Conservation (phyloP, 1,284 basidiomycete genomes). For the Trichosporon asahii region DNA sequence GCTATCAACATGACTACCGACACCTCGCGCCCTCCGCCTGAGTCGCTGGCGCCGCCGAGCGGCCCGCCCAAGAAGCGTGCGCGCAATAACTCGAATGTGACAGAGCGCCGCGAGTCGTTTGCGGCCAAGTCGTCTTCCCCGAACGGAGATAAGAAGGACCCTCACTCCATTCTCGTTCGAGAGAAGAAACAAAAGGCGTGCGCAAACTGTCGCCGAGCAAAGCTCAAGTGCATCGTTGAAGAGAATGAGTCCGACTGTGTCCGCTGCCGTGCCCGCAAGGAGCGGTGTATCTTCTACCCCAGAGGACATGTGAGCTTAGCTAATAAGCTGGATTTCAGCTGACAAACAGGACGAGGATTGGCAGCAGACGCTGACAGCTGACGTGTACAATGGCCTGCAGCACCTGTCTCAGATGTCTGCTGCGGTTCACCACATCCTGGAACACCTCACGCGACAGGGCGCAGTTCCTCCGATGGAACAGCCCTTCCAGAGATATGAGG, state of each 20-base stretch:
- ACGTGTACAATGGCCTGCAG: constrained; percentile 33
- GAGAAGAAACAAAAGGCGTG: constrained; percentile 41
- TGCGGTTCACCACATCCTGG: constrained; percentile 39
- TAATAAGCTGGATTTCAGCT: background rate
- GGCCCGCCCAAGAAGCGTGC: background rate
- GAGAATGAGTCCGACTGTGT: constrained; percentile 39
- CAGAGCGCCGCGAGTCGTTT: constrained; percentile 1
- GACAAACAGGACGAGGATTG: constrained; percentile 43
- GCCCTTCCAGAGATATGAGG: constrained; percentile 28
- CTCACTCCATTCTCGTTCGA: constrained; percentile 24
- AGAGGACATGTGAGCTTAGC: constrained; percentile 39
- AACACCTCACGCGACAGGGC: constrained; percentile 32
- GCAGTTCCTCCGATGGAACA: constrained; percentile 32
- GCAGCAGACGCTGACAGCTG: constrained; percentile 40
- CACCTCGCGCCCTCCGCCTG: background rate
- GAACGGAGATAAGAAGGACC: constrained; percentile 14
- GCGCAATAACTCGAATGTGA: background rate
- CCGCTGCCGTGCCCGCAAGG: constrained; percentile 41
- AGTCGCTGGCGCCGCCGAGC: background rate
- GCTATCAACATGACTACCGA: background rate
- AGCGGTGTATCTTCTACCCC: constrained; percentile 44
- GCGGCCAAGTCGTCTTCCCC: constrained; percentile 6
- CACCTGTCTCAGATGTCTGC: constrained; percentile 36
- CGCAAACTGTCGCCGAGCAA: constrained; percentile 43
- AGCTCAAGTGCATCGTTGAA: constrained; percentile 46